phyloP scores from a whole-genome alignment of 345 rosid species.

The Trapa incisa region DNA sequence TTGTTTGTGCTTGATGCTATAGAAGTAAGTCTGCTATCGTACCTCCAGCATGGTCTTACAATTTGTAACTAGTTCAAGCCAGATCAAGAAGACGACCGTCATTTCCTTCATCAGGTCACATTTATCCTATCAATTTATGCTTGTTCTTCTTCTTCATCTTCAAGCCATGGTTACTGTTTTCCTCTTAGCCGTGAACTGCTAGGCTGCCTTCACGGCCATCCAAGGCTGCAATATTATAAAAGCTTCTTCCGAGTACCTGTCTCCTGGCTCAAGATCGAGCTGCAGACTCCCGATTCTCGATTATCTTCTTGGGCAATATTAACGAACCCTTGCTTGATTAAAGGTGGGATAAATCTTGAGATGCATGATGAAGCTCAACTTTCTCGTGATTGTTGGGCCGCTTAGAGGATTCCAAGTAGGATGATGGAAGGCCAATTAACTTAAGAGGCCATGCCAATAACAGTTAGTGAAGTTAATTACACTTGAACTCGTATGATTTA shows the following conservation, averaged over 20 bases:
- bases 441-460: too few species aligned
- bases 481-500: too few species aligned
- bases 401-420: too few species aligned
- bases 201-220: constrained; percentile 24
- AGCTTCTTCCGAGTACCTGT: constrained; percentile 34
- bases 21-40: too few species aligned
- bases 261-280: constrained; percentile 91
- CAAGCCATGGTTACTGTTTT: constrained; percentile 49
- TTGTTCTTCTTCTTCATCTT: constrained; percentile 18
- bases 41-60: neutral
- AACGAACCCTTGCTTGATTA: too few species aligned
- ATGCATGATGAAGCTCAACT: too few species aligned
- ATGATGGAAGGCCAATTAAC: too few species aligned
- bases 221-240: too few species aligned
- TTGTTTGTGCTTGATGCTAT: neutral
- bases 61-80: neutral
- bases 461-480: too few species aligned
- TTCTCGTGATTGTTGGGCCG: too few species aligned
- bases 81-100: neutral
- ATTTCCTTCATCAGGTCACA: neutral
- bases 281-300: constrained; percentile 86
- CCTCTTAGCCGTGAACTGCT: constrained; percentile 33
- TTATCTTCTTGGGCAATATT: constrained; percentile 39
- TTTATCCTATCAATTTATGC: neutral
- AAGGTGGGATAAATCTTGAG: too few species aligned